Evolutionary conservation across 495 filamentous ascomycete species (phyloP), one percentile per base, ranked within the genome.

Genomic region (Hypomontagnella monticulosa): DNA sequence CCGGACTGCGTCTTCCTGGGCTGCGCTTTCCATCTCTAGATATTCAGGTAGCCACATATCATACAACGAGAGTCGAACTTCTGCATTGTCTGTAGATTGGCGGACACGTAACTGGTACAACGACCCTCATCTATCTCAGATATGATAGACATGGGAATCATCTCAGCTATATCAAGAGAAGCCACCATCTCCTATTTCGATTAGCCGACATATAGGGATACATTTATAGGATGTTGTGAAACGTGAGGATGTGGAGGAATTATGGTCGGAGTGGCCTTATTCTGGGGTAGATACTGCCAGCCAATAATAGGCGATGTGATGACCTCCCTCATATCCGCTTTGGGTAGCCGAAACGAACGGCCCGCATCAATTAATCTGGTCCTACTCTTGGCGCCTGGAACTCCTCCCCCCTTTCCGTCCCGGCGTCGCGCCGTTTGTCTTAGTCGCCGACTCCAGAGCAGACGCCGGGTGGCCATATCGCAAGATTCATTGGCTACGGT

Each of bases 241-340:
- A 63, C 43, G 37, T 16, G 19, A 37, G 34, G 4, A 0, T 52
- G 32, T 20, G 23, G 34, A 33, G 12, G n/a, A 32, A 19, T 16
- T 15, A 32, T 6, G 23, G 15, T 6, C 23, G 16, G 18, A 47
- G 2, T 19, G 0, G 4, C 14, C 16, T 6, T 34, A 48, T 18
- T 40, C 23, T 57, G 52, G 52, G 52, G 60, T 57, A 56, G 11
- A 27, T 23, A 11, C 19, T 1, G 19, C 16, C 19, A 15, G 30
- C 61, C 46, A 64, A 64, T 64, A 30, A 47, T 40, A 9, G 38
- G 3, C 16, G 15, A 52, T 15, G 10, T 57, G 44, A 57, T 64
- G 32, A 64, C 61, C 47, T 40, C 46, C 16, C 6, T 34, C 30
- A 11, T 15, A 19, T 20, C 15, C 10, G 9, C 34, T 57, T 44